A percentile compares a stretch with the other conserved stretches of the same genome.
phyloP scores from a whole-genome alignment of 306 rosid genomes.

The Lathyrus aphaca region DNA sequence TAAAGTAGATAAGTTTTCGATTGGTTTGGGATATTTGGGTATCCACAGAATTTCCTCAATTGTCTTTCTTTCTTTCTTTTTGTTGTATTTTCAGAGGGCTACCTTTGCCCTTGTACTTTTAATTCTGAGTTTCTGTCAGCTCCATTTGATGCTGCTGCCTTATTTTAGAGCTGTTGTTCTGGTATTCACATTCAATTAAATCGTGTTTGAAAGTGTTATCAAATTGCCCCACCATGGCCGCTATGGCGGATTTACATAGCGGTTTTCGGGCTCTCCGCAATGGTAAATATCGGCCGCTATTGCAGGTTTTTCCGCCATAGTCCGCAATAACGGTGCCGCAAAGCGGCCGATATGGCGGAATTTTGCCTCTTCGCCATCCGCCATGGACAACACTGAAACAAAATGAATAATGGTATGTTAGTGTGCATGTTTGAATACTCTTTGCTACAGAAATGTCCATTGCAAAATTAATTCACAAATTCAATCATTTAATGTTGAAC shows the following conservation, averaged over 20 bases:
- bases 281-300: too few species aligned
- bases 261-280: too few species aligned
- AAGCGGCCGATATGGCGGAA: too few species aligned
- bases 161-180: slow-evolving; percentile 8
- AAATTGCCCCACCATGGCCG: too few species aligned
- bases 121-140: background rate
- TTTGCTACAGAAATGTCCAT: slow-evolving; percentile 16
- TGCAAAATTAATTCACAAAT: slow-evolving; percentile 27
- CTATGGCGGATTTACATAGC: too few species aligned
- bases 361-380: too few species aligned
- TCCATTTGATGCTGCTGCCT: slow-evolving; percentile 23
- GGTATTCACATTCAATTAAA: slow-evolving; percentile 22
- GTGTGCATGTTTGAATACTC: slow-evolving; percentile 30
- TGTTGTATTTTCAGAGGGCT: slow-evolving; percentile 10
- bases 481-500: slow-evolving; percentile 17
- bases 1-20: background rate
- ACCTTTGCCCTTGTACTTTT: background rate
- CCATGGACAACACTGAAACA: too few species aligned
- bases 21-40: background rate
- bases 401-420: slow-evolving; percentile 5
- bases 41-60: background rate
- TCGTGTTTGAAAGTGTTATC: too few species aligned
- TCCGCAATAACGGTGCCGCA: too few species aligned
- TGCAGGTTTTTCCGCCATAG: too few species aligned
- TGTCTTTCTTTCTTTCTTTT: background rate